Evolutionary conservation across 2,329 filamentous ascomycete species (phyloP), one percentile per base, ranked within the genome.

Genomic region (Berkeleyomyces basicola): DNA sequence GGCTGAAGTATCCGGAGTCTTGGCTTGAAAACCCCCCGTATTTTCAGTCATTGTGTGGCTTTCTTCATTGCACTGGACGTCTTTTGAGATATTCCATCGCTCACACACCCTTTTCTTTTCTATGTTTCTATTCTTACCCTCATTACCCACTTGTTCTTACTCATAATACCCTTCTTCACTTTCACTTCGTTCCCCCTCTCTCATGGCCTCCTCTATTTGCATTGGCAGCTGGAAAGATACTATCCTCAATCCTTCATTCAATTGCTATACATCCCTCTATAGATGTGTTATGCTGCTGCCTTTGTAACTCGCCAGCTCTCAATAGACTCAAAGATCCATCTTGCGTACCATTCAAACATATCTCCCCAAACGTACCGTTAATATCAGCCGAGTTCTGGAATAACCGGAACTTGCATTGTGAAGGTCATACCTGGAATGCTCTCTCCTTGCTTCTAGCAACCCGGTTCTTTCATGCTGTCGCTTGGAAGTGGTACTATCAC

Each of bases 111-210:
- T 14, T 37, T 59, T 59, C 3, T 47, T 44, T 62, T 57, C 11
- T 64, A 59, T 61, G 58, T 64, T 63, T 61, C 49, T 61, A 23
- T 61, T 64, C 58, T 61, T 61, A 61, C 58, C 49, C n/a, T 64
- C 51, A 33, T 61, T 61, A 42, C 16, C 43, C 36, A 44, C 47
- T 39, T 42, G 47, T 53, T 61, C 46, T 61, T 55, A 55, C 43
- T 55, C 40, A 64, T 64, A 64, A 64, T 64, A 64, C 62, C 62
- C 49, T 57, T 42, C 49, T 57, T 42, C n/a, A 14, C 11, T 23
- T 61, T 46, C 60, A 33, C 39, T 43, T 43, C 44, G 23, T 23
- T 36, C 7, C 16, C n/a, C 42, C 40, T 58, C 40, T 16, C 55
- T 58, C 23, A 23, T 23, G 23, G 23, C 23, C 23, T 23, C 23